These are phyloP conservation scores for Dictyostelium intermedium DNA, from an alignment of 78 protist species.

Conservation along the genomic window DNA sequence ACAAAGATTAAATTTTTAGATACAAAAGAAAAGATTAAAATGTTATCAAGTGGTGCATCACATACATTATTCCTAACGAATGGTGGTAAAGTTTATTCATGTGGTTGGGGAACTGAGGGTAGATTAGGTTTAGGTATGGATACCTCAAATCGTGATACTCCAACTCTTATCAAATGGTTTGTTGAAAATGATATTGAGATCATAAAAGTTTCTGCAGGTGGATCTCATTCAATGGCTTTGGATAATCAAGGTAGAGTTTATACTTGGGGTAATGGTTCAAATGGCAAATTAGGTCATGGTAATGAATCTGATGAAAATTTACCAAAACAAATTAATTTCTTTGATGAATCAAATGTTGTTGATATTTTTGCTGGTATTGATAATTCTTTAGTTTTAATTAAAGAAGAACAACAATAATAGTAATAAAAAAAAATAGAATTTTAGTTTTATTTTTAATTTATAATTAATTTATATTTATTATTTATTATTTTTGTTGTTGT, in stretches of 20 bases:
- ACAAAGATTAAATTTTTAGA: slow-evolving; percentile 13
- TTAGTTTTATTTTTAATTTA: background rate
- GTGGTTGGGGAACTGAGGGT: slow-evolving; percentile 75
- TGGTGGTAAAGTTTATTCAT: slow-evolving; percentile 17
- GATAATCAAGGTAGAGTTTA: slow-evolving; percentile 22
- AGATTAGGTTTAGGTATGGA: slow-evolving; percentile 56
- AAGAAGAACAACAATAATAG: background rate
- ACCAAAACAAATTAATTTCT: slow-evolving; percentile 25
- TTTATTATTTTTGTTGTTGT: background rate
- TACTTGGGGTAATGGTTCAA: slow-evolving; percentile 48
- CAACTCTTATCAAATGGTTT: background rate
- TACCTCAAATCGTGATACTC: slow-evolving; percentile 31
- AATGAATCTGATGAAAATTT: background rate
- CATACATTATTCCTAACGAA: slow-evolving; percentile 32
- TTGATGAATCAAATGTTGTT: background rate
- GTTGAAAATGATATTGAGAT: slow-evolving; percentile 14
- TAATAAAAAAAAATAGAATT: background rate
- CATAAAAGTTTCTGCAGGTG: slow-evolving; percentile 51
- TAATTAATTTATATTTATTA: background rate
- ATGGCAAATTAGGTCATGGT: slow-evolving; percentile 65
- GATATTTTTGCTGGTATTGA: slow-evolving; percentile 56
- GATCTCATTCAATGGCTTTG: slow-evolving; percentile 31
- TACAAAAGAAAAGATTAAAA: background rate
- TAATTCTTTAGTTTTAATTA: slow-evolving; percentile 17
- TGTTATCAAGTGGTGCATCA: slow-evolving; percentile 37